These are phyloP conservation scores for Fusarium sp. DNA, from an alignment of 2,329 filamentous ascomycete species.

Conservation along the genomic window DNA sequence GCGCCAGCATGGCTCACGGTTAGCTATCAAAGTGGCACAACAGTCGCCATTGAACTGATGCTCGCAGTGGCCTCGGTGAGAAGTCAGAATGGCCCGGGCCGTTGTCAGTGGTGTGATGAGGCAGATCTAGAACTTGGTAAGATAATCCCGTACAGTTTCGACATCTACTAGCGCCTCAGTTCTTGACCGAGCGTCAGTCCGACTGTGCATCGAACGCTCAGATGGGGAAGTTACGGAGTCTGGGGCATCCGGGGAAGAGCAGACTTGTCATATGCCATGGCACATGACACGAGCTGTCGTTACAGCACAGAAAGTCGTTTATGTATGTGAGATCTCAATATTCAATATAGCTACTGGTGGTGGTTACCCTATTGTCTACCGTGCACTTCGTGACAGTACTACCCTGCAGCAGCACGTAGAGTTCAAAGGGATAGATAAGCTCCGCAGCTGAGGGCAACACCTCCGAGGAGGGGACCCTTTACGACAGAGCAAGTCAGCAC, in stretches of 20 bases:
- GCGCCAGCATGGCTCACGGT: background rate
- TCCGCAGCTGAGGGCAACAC: background rate
- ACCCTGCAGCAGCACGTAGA: background rate
- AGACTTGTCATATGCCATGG: slow-evolving; percentile 19
- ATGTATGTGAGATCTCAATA: background rate
- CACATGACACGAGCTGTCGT: slow-evolving; percentile 12
- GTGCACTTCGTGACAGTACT: background rate
- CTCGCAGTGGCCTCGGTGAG: background rate
- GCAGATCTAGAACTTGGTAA: slow-evolving; percentile 28
- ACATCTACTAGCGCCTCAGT: background rate
- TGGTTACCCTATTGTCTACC: slow-evolving; percentile 19
- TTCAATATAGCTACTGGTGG: background rate
- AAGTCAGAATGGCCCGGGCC: slow-evolving; percentile 31
- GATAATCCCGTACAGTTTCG: slow-evolving; percentile 9
- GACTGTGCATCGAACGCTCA: slow-evolving; percentile 8
- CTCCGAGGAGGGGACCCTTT: slow-evolving; percentile 14
- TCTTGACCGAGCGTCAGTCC: background rate
- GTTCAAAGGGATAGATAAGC: slow-evolving; percentile 14
- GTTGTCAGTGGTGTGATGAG: slow-evolving; percentile 16
- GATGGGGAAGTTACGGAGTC: slow-evolving; percentile 11
- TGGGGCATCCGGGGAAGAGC: background rate
- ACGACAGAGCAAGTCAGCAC: background rate
- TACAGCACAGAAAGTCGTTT: background rate
- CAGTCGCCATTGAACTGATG: background rate
- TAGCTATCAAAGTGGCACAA: slow-evolving; percentile 3